phyloP scores from a whole-genome alignment of 805 yeast species.

The Lipomyces sp. region DNA sequence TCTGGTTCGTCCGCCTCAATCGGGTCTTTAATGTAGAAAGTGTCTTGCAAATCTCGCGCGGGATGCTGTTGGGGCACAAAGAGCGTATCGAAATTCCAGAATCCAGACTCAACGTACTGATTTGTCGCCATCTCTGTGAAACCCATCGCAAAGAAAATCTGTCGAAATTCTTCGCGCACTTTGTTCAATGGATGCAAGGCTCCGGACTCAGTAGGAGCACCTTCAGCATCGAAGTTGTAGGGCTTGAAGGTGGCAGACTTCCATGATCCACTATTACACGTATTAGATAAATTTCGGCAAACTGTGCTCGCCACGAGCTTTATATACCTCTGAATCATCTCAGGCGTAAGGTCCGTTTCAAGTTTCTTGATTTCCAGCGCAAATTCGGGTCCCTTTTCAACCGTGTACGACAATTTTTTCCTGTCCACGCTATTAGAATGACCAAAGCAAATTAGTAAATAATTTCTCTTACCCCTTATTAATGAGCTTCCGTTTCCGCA shows the following conservation, averaged over 20 bases:
- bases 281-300: neutral
- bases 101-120: constrained; percentile 96
- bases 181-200: constrained; percentile 96
- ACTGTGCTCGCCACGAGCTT: neutral
- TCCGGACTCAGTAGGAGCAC: constrained; percentile 82
- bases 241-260: constrained; percentile 84
- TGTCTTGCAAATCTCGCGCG: constrained; percentile 98
- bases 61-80: constrained; percentile 99
- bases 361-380: constrained; percentile 76
- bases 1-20: constrained; percentile 76
- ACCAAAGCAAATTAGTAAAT: neutral
- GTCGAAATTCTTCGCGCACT: constrained; percentile 97
- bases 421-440: constrained; percentile 40
- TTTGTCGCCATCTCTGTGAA: constrained; percentile 99
- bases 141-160: constrained; percentile 96
- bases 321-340: constrained; percentile 65
- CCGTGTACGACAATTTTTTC: constrained; percentile 74
- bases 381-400: constrained; percentile 83
- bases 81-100: constrained; percentile 98
- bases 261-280: constrained; percentile 68
- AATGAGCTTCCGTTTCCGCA: constrained; percentile 91
- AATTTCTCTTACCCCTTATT: constrained; percentile 46
- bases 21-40: constrained; percentile 97
- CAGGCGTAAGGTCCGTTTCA: constrained; percentile 93
- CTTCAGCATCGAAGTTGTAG: constrained; percentile 95